phyloP scores from a whole-genome alignment of 108 stramenopile genomes.

The Skeletonema costatum region DNA sequence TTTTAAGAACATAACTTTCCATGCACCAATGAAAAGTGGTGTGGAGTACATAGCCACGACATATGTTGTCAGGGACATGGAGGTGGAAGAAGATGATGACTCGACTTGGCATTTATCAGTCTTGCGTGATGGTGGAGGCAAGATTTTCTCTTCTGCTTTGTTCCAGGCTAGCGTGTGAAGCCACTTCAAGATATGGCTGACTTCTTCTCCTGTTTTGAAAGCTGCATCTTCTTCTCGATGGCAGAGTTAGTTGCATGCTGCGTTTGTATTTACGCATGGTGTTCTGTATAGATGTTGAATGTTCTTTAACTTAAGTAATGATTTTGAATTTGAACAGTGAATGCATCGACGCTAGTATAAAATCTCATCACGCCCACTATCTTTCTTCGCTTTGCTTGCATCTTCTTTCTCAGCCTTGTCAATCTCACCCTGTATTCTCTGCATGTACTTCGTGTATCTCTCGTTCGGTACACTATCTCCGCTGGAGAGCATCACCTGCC shows the following conservation, averaged over 20 bases:
- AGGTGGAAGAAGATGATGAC: too few relatives aligned
- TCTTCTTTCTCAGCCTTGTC: conserved; percentile 23
- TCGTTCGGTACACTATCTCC: conserved; percentile 12
- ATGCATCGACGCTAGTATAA: not conserved
- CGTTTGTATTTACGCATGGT: not conserved
- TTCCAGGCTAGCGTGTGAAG: too few relatives aligned
- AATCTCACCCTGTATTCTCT: conserved; percentile 43
- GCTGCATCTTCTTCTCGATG: too few relatives aligned
- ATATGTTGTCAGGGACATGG: too few relatives aligned
- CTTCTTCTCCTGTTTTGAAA: not conserved
- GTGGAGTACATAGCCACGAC: too few relatives aligned
- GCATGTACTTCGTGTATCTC: conserved; percentile 47
- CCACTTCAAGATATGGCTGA: too few relatives aligned
- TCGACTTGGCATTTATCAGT: too few relatives aligned
- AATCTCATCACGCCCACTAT: not conserved
- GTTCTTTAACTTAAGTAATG: not conserved
- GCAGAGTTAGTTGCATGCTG: not conserved
- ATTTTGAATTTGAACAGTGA: too few relatives aligned
- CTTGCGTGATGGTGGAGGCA: too few relatives aligned
- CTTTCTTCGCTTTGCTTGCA: conserved; percentile 13
- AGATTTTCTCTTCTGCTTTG: too few relatives aligned
- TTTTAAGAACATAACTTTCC: too few relatives aligned
- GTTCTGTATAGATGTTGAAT: not conserved
- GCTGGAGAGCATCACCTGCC: conserved; percentile 45
- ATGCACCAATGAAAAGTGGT: too few relatives aligned